Evolutionary conservation across 2,329 filamentous ascomycete genomes (phyloP), one percentile per base, ranked within the genome.

Genomic region (Diplocarpon mali): DNA sequence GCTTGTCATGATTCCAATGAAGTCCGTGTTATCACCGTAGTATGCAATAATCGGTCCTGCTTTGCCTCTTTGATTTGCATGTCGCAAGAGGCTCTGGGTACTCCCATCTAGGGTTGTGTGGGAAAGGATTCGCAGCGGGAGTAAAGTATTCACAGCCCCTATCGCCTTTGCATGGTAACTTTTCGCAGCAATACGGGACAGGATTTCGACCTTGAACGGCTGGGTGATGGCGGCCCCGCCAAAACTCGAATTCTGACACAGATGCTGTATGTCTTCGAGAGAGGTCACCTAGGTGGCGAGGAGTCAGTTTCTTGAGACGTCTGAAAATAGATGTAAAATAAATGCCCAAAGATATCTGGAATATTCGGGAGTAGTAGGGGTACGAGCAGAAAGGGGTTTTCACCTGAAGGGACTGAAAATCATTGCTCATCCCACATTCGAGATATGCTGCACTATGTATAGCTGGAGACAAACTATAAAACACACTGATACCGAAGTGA

Each of bases 21-120:
- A 89, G 60, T 89, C 84, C 0, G 83, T 88, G 48, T 89, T 89
- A 47, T 88, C 83, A 1, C 83, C 85, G 50, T 86, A 85, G 0
- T 88, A 67, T 0, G 79, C 81, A 49, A 75, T 73, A 6, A 86
- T 75, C 0, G 78, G 74, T 0, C 83, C 83, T 1, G 78, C 71
- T 35, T 76, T 71, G 50, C 80, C 80, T 47, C 79, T 71, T 36
- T 78, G 70, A 27, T 69, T 66, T 5, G 60, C 57, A 67, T 60
- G 59, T 2, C 50, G 43, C 12, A 60, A 52, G 12, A 61, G 55
- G 14, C 54, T 57, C 38, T 58, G 70, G 2, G 56, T 59, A 35
- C 49, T 59, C 1, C 74, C 75, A 45, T 80, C 73, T 0, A 68
- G 60, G 6, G 78, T 62, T 11, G 73, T 46, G 17, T 53, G 48